These are phyloP conservation scores for Tilletia indica DNA, from an alignment of 1,284 basidiomycete species.

Conservation along the genomic window DNA sequence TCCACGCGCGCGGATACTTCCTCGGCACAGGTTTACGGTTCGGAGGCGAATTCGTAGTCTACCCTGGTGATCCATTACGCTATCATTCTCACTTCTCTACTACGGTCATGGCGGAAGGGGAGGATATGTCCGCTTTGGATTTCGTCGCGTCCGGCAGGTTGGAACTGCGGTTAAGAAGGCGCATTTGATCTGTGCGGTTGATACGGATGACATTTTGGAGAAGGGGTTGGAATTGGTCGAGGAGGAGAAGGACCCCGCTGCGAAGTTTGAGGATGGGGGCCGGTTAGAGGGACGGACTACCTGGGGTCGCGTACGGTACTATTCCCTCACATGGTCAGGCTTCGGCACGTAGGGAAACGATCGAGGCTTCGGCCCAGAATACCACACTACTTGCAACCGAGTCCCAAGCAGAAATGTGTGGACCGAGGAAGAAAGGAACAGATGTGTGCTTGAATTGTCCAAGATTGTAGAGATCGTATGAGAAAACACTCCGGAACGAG, in stretches of 20 bases:
- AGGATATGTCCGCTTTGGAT: conserved; percentile 72
- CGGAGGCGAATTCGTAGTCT: conserved; percentile 91
- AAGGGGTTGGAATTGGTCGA: conserved; percentile 4
- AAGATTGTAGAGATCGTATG: too few relatives aligned
- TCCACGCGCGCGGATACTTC: conserved; percentile 78
- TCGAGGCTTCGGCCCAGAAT: not conserved
- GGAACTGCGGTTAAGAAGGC: conserved; percentile 96
- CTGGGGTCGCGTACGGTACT: conserved; percentile 41
- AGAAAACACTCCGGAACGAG: too few relatives aligned
- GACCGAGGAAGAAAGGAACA: too few relatives aligned
- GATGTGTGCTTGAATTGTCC: too few relatives aligned
- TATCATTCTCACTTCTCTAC: conserved; percentile 97
- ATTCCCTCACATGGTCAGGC: conserved; percentile 53
- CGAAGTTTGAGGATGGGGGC: not conserved
- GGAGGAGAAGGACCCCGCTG: conserved; percentile 18
- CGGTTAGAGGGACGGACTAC: not conserved
- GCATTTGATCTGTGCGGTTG: conserved; percentile 74
- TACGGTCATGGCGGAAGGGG: conserved; percentile 61
- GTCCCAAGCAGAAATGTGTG: too few relatives aligned
- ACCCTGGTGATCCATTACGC: conserved; percentile 93
- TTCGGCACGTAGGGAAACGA: conserved; percentile 43
- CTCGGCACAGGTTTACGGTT: conserved; percentile 87
- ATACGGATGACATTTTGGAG: conserved; percentile 12
- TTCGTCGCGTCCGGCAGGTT: conserved; percentile 90
- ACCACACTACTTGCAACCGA: too few relatives aligned